Conservation (phyloP, 1,284 basidiomycete species). For the Pyrrhoderma noxium region DNA sequence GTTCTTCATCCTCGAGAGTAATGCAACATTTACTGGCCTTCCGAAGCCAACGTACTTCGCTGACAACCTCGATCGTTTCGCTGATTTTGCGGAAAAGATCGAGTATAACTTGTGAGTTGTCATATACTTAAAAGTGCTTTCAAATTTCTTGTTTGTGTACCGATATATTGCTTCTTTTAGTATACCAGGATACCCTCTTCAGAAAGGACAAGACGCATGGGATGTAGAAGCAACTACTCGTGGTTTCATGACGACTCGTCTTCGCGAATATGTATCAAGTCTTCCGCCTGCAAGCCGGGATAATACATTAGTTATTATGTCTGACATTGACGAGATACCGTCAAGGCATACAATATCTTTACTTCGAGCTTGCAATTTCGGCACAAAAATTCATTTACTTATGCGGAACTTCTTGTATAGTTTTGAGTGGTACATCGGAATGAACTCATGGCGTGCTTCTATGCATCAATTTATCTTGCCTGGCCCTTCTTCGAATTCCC, state of each 20-base stretch:
- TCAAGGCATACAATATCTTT: conserved; percentile 48
- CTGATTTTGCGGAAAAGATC: conserved; percentile 47
- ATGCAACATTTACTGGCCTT: conserved; percentile 28
- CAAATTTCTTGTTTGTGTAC: neutral
- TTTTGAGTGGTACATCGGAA: conserved; percentile 53
- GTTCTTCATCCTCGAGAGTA: conserved; percentile 63
- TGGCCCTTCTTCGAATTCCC: conserved; percentile 2
- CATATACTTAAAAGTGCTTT: neutral
- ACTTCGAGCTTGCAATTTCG: conserved; percentile 52
- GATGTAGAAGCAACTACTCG: conserved; percentile 31
- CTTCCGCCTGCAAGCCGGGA: conserved; percentile 10
- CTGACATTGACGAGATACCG: conserved; percentile 67
- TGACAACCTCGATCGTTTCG: conserved; percentile 40
- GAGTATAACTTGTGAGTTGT: conserved; percentile 31
- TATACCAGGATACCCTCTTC: conserved; percentile 19
- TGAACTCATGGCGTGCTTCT: conserved; percentile 49
- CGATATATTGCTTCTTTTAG: conserved; percentile 18
- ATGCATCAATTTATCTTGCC: conserved; percentile 33
- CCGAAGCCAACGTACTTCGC: conserved; percentile 50
- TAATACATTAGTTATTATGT: conserved; percentile 50
- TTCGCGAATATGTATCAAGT: conserved; percentile 29
- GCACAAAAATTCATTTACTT: conserved; percentile 52
- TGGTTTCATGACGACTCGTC: conserved; percentile 37
- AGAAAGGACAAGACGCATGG: conserved; percentile 31
- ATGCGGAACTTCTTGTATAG: conserved; percentile 60